phyloP scores from a whole-genome alignment of 352 stramenopile species.

The Globisporangium uncinulatum region DNA sequence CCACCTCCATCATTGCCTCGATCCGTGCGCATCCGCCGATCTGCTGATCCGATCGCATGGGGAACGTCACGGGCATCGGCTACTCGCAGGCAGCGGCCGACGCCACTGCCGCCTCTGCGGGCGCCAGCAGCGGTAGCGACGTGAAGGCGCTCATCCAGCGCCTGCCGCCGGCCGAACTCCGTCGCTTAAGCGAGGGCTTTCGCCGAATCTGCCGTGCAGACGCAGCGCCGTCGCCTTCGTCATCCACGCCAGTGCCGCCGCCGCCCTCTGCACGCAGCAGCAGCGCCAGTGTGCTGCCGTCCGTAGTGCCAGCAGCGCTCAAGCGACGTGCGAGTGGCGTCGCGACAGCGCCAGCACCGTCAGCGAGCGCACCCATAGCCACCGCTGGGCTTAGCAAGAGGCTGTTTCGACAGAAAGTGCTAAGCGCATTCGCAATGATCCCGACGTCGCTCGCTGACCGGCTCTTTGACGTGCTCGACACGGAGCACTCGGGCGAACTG shows the following conservation, averaged over 20 bases:
- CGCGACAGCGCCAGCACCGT: background rate
- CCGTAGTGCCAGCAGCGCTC: background rate
- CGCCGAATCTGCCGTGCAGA: slow-evolving; percentile 65
- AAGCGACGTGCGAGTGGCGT: slow-evolving; percentile 9
- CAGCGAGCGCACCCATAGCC: background rate
- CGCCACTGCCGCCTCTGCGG: slow-evolving; percentile 7
- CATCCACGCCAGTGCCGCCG: slow-evolving; percentile 7
- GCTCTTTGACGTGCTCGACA: slow-evolving; percentile 81
- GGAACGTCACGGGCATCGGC: slow-evolving; percentile 64
- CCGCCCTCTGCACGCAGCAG: slow-evolving; percentile 16
- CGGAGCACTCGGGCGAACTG: slow-evolving; percentile 54
- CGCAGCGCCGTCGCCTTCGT: slow-evolving; percentile 7
- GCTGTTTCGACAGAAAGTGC: slow-evolving; percentile 73
- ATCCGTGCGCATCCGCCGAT: too few relatives aligned
- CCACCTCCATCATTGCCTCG: too few relatives aligned
- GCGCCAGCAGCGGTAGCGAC: slow-evolving; percentile 6
- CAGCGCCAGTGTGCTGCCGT: slow-evolving; percentile 7
- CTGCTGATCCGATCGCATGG: slow-evolving; percentile 25
- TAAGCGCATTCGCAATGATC: slow-evolving; percentile 74
- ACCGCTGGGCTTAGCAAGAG: slow-evolving; percentile 46
- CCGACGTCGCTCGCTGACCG: slow-evolving; percentile 77
- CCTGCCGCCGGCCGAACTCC: slow-evolving; percentile 49
- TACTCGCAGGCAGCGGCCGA: slow-evolving; percentile 16
- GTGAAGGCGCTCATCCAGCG: slow-evolving; percentile 39
- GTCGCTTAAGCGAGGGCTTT: slow-evolving; percentile 68